A percentile compares a stretch with the other conserved stretches of the same genome.
Conservation (phyloP, 2,329 filamentous ascomycete genomes). For the Cryphonectria parasitica region DNA sequence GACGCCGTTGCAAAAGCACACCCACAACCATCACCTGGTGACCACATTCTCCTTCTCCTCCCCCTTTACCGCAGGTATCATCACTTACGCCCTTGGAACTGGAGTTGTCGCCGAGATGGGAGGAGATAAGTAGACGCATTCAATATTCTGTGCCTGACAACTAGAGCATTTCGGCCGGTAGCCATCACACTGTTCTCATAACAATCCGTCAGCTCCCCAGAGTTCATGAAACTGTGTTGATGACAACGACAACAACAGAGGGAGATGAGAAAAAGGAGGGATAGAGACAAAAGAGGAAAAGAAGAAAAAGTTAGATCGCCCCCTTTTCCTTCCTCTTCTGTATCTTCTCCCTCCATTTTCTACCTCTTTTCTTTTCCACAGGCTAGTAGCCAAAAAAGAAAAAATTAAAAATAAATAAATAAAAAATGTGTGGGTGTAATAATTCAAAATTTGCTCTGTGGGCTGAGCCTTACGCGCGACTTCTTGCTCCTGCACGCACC, state of each 20-base stretch:
- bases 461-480: conserved; percentile 24
- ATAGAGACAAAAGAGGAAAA: background rate
- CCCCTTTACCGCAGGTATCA: background rate
- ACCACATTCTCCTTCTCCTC: too few relatives aligned
- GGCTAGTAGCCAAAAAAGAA: background rate
- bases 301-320: background rate
- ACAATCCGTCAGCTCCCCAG: conserved; percentile 10
- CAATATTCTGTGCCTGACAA: conserved; percentile 25
- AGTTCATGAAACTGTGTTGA: background rate
- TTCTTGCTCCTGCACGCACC: conserved; percentile 29
- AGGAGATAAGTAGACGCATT: conserved; percentile 27
- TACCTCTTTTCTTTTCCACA: too few relatives aligned
- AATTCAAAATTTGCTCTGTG: background rate
- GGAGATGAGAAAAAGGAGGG: background rate
- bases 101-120: conserved; percentile 27
- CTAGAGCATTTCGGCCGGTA: conserved; percentile 28
- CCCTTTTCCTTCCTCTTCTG: background rate
- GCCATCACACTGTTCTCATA: conserved; percentile 27
- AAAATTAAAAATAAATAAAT: background rate
- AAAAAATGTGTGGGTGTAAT: background rate
- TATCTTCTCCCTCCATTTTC: background rate
- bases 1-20: too few relatives aligned
- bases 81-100: conserved; percentile 26
- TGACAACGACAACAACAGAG: background rate
- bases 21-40: too few relatives aligned